A percentile compares a stretch with the other conserved stretches of the same genome.
Evolutionary conservation across 257 asterid genomes (phyloP).

Genomic region (Solanum peruvianum): DNA sequence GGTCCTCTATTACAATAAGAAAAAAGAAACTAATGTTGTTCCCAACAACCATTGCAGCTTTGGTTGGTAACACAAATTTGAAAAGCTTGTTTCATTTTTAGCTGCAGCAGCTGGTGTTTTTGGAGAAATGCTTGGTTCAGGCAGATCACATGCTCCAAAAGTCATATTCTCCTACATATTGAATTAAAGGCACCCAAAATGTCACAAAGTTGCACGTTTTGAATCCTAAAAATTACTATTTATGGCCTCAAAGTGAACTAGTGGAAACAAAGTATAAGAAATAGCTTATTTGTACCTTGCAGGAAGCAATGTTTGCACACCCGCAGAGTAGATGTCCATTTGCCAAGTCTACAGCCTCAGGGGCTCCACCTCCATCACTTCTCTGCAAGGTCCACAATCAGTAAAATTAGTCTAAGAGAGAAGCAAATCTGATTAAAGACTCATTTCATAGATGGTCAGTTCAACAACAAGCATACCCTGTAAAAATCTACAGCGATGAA

Average conservation of each 20-base stretch:
- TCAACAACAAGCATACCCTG: constrained; percentile 32
- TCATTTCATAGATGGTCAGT: not conserved
- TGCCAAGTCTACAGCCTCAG: constrained; percentile 73
- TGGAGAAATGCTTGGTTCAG: constrained; percentile 18
- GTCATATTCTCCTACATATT: constrained; percentile 46
- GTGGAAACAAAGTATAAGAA: not conserved
- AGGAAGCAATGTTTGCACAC: constrained; percentile 49
- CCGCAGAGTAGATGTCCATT: constrained; percentile 80
- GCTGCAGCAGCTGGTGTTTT: constrained; percentile 15
- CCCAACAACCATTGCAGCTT: constrained; percentile 26
- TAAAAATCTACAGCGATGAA: constrained; percentile 84
- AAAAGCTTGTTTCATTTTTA: constrained; percentile 23
- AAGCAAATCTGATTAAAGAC: not conserved
- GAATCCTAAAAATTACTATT: not conserved
- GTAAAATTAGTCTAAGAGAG: not conserved
- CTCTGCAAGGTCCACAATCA: constrained; percentile 37
- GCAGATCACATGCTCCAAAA: constrained; percentile 54
- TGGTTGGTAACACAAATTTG: constrained; percentile 14
- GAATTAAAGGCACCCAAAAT: not conserved
- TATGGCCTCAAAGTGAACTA: not conserved
- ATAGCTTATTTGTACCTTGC: constrained; percentile 45
- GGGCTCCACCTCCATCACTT: constrained; percentile 95
- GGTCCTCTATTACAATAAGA: constrained; percentile 4
- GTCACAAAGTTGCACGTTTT: not conserved
- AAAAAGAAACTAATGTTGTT: constrained; percentile 11